Conservation (phyloP, 1,284 basidiomycete species). For the Malassezia japonica region DNA sequence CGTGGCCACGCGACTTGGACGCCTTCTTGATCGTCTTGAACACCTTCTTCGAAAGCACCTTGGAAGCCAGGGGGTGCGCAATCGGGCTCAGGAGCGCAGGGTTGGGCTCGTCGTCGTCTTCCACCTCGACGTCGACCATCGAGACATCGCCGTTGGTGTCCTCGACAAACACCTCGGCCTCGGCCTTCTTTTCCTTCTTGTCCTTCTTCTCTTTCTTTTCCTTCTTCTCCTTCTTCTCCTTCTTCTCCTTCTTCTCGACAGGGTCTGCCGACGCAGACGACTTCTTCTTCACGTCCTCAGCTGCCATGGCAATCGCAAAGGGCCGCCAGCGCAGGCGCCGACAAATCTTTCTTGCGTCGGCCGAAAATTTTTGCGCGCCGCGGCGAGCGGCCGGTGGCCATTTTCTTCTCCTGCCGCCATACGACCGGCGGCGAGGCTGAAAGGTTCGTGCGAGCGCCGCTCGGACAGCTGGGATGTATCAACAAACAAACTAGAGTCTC, state of each 20-base stretch:
- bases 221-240: slow-evolving; percentile 25
- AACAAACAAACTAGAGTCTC: slow-evolving; percentile 41
- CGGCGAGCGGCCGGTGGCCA: neutral
- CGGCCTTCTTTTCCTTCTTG: slow-evolving; percentile 23
- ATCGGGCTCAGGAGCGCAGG: slow-evolving; percentile 26
- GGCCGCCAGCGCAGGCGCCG: neutral
- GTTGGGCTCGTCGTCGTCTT: slow-evolving; percentile 23
- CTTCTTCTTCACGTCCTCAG: slow-evolving; percentile 14
- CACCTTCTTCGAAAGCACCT: slow-evolving; percentile 43
- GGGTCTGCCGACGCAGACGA: slow-evolving; percentile 22
- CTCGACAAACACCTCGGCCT: slow-evolving; percentile 17
- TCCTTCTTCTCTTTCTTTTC: slow-evolving; percentile 38
- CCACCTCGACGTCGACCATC: slow-evolving; percentile 19
- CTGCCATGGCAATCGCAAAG: slow-evolving; percentile 25
- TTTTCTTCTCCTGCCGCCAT: slow-evolving; percentile 1
- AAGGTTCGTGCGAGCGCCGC: slow-evolving; percentile 4
- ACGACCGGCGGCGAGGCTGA: neutral
- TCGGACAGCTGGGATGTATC: slow-evolving; percentile 14
- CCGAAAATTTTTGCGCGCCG: neutral
- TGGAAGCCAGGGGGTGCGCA: slow-evolving; percentile 37
- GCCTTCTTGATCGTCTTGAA: slow-evolving; percentile 48
- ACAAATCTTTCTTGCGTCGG: slow-evolving; percentile 1
- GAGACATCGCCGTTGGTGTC: slow-evolving; percentile 24
- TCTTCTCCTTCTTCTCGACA: slow-evolving; percentile 21
- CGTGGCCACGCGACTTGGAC: slow-evolving; percentile 44